Conservation (phyloP, 2,329 filamentous ascomycete genomes). For the Microdochium bolleyi region DNA sequence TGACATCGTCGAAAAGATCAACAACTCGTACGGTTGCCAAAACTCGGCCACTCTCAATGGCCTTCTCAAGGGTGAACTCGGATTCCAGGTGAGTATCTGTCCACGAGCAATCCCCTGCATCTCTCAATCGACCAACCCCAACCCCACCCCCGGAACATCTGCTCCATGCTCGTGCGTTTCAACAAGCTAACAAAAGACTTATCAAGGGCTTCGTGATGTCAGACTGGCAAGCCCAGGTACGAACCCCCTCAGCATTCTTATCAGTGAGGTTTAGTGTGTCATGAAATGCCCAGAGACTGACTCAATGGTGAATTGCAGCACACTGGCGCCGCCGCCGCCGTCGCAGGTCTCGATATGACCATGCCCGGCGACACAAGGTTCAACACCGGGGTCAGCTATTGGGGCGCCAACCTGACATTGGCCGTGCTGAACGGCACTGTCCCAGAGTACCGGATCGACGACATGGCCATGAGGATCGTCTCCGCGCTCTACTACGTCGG, state of each 20-base stretch:
- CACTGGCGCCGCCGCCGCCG: constrained; percentile 55
- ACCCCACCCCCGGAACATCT: no score
- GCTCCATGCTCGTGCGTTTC: background rate
- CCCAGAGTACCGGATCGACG: constrained; percentile 79
- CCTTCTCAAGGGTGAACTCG: constrained; percentile 69
- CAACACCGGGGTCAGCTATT: constrained; percentile 64
- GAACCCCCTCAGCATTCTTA: no score
- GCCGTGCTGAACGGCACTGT: constrained; percentile 85
- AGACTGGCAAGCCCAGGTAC: constrained; percentile 66
- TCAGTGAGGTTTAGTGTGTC: no score
- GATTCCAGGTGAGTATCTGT: constrained; percentile 47
- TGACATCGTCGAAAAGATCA: constrained; percentile 31
- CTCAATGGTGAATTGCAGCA: no score
- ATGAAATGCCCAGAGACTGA: no score
- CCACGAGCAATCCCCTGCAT: no score
- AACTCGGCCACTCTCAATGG: constrained; percentile 71
- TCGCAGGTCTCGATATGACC: constrained; percentile 76
- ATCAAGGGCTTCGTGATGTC: constrained; percentile 60
- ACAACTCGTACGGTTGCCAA: constrained; percentile 74
- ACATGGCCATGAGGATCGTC: constrained; percentile 84
- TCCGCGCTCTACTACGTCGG: constrained; percentile 61
- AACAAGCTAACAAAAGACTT: background rate
- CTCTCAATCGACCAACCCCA: no score
- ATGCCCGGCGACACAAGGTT: constrained; percentile 82
- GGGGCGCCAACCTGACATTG: constrained; percentile 81